phyloP scores from a whole-genome alignment of 1,284 basidiomycete genomes.

The Cerrena zonata region DNA sequence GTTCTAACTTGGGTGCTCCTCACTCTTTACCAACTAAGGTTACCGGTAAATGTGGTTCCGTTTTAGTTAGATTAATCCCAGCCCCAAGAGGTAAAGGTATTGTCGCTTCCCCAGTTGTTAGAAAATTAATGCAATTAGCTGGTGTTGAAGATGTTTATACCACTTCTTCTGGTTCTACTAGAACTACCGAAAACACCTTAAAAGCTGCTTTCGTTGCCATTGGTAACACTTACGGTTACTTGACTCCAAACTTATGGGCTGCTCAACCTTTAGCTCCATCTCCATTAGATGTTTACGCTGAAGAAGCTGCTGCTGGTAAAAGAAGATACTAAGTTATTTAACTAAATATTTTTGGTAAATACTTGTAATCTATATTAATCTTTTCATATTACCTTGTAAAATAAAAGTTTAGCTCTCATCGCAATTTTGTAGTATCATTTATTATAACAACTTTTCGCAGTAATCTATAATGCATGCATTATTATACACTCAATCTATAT shows the following conservation, averaged over 20 bases:
- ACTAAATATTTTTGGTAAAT: too few species aligned
- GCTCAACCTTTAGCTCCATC: too few species aligned
- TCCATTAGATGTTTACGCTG: too few species aligned
- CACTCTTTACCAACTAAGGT: slow-evolving; percentile 99
- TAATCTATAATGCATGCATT: too few species aligned
- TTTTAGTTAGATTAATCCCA: slow-evolving; percentile 98
- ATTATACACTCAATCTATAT: too few species aligned
- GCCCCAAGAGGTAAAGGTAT: slow-evolving; percentile 99
- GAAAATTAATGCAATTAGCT: slow-evolving; percentile 94
- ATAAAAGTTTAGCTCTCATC: too few species aligned
- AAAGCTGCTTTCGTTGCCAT: slow-evolving; percentile 97
- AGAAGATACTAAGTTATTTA: too few species aligned
- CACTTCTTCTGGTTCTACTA: slow-evolving; percentile 94
- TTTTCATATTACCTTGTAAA: too few species aligned
- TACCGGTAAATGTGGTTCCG: slow-evolving; percentile 96
- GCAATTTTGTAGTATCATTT: too few species aligned
- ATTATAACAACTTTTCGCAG: too few species aligned
- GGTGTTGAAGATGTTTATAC: slow-evolving; percentile 96
- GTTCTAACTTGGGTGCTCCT: slow-evolving; percentile 94
- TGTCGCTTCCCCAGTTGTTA: slow-evolving; percentile 95
- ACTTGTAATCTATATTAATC: too few species aligned
- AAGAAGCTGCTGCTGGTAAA: too few species aligned
- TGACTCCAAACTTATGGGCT: slow-evolving; percentile 98
- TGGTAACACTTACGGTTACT: slow-evolving; percentile 83
- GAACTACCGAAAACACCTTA: slow-evolving; percentile 99